phyloP scores from a whole-genome alignment of 108 stramenopile genomes.

The Cyclostephanos tholiformis region DNA sequence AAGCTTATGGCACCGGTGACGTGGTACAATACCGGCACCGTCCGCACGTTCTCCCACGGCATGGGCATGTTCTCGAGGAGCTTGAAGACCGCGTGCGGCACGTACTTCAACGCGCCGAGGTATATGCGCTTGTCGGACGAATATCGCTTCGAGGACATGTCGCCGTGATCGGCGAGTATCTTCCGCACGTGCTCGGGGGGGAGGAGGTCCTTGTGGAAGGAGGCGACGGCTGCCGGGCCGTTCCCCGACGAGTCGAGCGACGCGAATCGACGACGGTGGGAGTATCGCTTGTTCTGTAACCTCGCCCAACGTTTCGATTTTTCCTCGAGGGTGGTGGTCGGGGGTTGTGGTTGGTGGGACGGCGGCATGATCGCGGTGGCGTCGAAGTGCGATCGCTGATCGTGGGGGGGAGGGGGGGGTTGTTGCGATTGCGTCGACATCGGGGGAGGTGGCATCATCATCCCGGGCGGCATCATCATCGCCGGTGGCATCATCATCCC shows the following conservation, averaged over 20 bases:
- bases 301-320: slow-evolving; percentile 89
- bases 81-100: slow-evolving; percentile 98
- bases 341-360: too few relatives aligned
- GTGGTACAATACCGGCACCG: slow-evolving; percentile 97
- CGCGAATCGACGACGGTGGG: slow-evolving; percentile 67
- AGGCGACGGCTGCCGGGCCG: slow-evolving; percentile 56
- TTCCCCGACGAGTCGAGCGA: slow-evolving; percentile 33
- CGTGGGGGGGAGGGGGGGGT: slow-evolving; percentile 3
- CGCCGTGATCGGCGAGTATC: slow-evolving; percentile 97
- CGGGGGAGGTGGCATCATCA: slow-evolving; percentile 15
- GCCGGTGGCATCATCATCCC: slow-evolving; percentile 36
- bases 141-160: slow-evolving; percentile 98
- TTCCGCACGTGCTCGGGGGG: slow-evolving; percentile 97
- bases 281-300: slow-evolving; percentile 79
- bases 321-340: slow-evolving; percentile 65
- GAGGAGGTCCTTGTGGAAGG: slow-evolving; percentile 90
- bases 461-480: slow-evolving; percentile 55
- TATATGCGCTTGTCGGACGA: slow-evolving; percentile 96
- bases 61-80: slow-evolving; percentile 98
- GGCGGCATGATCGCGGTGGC: slow-evolving; percentile 17
- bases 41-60: slow-evolving; percentile 95
- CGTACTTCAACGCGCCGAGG: slow-evolving; percentile 98
- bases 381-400: slow-evolving; percentile 12
- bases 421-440: slow-evolving; percentile 15
- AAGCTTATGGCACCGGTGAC: slow-evolving; percentile 98